Evolutionary conservation across 768 basidiomycete genomes (phyloP).

Genomic region (Pisolithus sp.): DNA sequence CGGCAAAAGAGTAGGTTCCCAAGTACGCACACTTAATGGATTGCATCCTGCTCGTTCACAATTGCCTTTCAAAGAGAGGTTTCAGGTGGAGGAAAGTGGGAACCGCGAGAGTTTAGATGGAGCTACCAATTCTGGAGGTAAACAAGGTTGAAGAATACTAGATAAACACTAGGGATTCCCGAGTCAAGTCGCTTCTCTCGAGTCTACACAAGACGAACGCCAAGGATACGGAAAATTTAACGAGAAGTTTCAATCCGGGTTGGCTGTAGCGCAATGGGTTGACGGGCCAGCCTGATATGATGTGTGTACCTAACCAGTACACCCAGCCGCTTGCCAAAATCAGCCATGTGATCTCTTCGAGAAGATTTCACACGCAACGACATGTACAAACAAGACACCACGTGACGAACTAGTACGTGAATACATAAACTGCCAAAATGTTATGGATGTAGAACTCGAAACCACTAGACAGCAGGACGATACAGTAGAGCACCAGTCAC

Average conservation of each 20-base stretch:
- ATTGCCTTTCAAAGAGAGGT: conserved; percentile 9
- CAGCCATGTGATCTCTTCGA: conserved; percentile 6
- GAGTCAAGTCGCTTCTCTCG: not conserved
- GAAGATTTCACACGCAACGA: conserved; percentile 1
- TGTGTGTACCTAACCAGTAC: conserved; percentile 2
- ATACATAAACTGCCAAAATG: not conserved
- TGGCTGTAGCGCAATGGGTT: conserved; percentile 11
- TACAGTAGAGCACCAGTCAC: conserved; percentile 18
- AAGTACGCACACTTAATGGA: conserved; percentile 79
- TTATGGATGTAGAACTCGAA: too few relatives aligned
- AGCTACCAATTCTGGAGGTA: conserved; percentile 9
- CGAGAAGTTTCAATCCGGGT: conserved; percentile 4
- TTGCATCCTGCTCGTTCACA: conserved; percentile 50
- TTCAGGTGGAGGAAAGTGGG: not conserved
- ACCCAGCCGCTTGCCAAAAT: conserved; percentile 1
- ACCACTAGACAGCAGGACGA: too few relatives aligned
- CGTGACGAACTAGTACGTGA: not conserved
- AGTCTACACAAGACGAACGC: not conserved
- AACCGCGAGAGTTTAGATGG: conserved; percentile 7
- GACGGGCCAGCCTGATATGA: conserved; percentile 21
- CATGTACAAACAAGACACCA: conserved; percentile 19
- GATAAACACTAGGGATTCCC: not conserved
- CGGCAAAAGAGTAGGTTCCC: conserved; percentile 7
- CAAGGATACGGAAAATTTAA: not conserved
- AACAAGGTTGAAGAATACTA: conserved; percentile 1